phyloP scores from a whole-genome alignment of 306 rosid genomes.

The Gillenia trifoliata region DNA sequence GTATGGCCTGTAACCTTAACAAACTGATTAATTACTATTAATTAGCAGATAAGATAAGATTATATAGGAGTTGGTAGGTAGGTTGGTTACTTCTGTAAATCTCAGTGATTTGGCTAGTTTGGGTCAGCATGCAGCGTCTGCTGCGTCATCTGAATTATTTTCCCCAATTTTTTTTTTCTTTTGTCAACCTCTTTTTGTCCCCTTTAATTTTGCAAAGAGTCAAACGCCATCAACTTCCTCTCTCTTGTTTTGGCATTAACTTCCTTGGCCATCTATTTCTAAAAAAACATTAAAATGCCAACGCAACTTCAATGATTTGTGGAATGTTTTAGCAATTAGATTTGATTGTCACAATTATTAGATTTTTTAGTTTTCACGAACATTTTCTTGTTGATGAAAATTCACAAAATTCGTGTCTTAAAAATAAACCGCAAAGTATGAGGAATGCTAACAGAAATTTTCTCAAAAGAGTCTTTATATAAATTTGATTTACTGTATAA shows the following conservation, averaged over 20 bases:
- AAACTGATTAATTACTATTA: neutral
- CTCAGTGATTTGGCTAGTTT: neutral
- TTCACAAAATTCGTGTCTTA: no score
- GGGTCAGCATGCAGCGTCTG: slow-evolving; percentile 33
- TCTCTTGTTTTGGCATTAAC: neutral
- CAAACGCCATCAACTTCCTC: slow-evolving; percentile 21
- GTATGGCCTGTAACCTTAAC: neutral
- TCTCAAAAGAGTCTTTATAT: no score
- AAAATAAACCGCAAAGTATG: no score
- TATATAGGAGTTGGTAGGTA: neutral
- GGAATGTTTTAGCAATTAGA: no score
- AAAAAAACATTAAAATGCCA: no score
- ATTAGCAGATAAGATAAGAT: neutral
- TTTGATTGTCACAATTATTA: no score
- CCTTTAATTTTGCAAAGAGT: slow-evolving; percentile 1
- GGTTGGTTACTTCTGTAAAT: neutral
- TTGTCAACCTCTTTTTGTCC: neutral
- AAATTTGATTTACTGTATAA: no score
- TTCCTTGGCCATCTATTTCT: neutral
- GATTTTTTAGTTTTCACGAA: no score
- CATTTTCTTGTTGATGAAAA: no score
- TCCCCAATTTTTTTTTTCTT: neutral
- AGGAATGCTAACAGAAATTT: no score
- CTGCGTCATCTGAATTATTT: slow-evolving; percentile 36
- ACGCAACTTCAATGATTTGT: no score